Base-by-base conservation (phyloP, 805 yeast genomes). In the Hemisphaericaspora nanyangensis region DNA sequence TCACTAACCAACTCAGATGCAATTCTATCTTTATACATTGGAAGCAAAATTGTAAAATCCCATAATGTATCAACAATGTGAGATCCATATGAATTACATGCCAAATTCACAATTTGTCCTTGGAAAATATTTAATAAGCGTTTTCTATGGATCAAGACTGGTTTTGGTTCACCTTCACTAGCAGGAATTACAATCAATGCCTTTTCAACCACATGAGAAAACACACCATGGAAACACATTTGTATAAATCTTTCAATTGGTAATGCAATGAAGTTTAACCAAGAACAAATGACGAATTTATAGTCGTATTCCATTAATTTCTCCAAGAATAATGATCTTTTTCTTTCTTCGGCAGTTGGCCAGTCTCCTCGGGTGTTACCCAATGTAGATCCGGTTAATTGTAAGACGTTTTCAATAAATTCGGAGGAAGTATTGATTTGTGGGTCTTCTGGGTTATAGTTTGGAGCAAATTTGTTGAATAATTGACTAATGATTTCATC, bases 311-410 rank as follows among this genome's bases (percentile, higher is more conserved):
- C 76, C 56, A 87, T 77, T 40, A 89, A 64, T 48, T 80, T 78
- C 55, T 88, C 91, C 41, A 85, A 61, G 49, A 89, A 82, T 15
- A 86, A 50, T 0, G 95, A 70, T 44, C 93, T 69, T 64, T 90
- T 77, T 68, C 95, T 77, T 56, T 87, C 95, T 51, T 85, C 93
- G 0, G 89, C 84, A 1, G 95, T 87, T 34, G 95, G 95, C 95
- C 95, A 86, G 57, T 87, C 95, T 49, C 80, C 95, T 46, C 77
- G 76, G 2, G 88, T 82, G 59, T 85, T 85, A 22, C 91, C 93
- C 40, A 87, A 63, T 0, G 95, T 87, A 0, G 95, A 85, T 1
- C 76, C 65, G 5, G 80, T 70, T 45, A 87, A 60, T 49, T 75
- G 75, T 37, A 87, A 66, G 17, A 83, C 74, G 44, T 81, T 82